Conservation (phyloP, 192 early-diverging fungal species). For the Mortierella claussenii region DNA sequence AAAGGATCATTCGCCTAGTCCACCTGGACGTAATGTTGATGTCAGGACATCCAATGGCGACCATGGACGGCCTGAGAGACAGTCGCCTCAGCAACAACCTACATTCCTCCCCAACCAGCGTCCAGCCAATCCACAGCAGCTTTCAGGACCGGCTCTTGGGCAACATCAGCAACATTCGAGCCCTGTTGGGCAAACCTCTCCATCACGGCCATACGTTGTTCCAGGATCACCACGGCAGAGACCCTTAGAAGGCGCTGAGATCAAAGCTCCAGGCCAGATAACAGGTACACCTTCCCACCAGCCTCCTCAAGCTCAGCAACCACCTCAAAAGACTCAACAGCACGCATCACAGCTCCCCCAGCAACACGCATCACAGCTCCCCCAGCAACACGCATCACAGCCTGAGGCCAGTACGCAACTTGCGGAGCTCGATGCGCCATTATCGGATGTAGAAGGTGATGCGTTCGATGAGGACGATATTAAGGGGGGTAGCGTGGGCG, state of each 20-base stretch:
- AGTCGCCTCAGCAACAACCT: constrained; percentile 19
- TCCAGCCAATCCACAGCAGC: constrained; percentile 15
- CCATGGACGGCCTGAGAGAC: constrained; percentile 4
- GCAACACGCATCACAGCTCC: neutral
- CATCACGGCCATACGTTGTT: constrained; percentile 3
- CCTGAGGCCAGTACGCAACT: neutral
- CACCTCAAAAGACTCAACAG: constrained; percentile 1
- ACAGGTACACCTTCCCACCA: neutral
- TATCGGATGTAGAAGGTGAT: constrained; percentile 15
- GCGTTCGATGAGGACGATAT: constrained; percentile 38
- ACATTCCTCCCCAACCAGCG: constrained; percentile 1
- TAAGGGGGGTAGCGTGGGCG: constrained; percentile 13
- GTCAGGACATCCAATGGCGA: constrained; percentile 4
- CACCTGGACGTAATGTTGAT: neutral
- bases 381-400: neutral
- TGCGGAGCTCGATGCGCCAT: constrained; percentile 29
- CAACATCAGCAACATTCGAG: constrained; percentile 16
- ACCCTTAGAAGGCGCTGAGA: constrained; percentile 14
- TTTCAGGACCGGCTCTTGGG: constrained; percentile 12
- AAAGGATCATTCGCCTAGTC: neutral
- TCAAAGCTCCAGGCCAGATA: constrained; percentile 6
- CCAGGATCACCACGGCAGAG: constrained; percentile 32
- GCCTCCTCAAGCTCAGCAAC: neutral
- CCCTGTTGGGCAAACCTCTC: constrained; percentile 1
- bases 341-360: neutral